Evolutionary conservation across 306 rosid genomes (phyloP).

Genomic region (Benincasa hispida): DNA sequence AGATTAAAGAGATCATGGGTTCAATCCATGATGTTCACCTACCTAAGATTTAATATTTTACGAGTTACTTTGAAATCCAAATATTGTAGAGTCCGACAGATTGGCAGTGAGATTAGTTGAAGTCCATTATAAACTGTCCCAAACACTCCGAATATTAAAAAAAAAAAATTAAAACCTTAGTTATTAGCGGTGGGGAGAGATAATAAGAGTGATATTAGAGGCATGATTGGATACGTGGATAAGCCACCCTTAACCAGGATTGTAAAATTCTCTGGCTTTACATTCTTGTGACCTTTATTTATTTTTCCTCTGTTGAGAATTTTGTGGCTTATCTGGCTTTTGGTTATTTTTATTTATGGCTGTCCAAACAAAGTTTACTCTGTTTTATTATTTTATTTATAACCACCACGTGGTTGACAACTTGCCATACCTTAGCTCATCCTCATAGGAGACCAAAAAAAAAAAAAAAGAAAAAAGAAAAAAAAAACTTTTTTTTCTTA

Average conservation of each 20-base stretch:
- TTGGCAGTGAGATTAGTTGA: too few relatives aligned
- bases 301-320: constrained; percentile 18
- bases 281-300: neutral
- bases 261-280: neutral
- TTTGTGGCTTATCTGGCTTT: neutral
- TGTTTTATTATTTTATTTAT: neutral
- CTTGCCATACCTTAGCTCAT: neutral
- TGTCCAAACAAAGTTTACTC: neutral
- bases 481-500: too few relatives aligned
- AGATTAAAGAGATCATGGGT: too few relatives aligned
- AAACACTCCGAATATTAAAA: too few relatives aligned
- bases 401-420: constrained; percentile 8
- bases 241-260: neutral
- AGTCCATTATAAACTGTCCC: too few relatives aligned
- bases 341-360: neutral
- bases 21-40: too few relatives aligned
- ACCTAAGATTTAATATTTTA: too few relatives aligned
- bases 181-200: accelerated
- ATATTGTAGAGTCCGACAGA: too few relatives aligned
- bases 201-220: neutral
- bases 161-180: too few relatives aligned
- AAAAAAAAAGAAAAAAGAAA: too few relatives aligned
- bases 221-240: neutral
- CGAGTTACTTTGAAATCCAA: too few relatives aligned
- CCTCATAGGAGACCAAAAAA: neutral